Base-by-base conservation (phyloP, 495 filamentous ascomycete species). In the Aspergillus heteromorphus region DNA sequence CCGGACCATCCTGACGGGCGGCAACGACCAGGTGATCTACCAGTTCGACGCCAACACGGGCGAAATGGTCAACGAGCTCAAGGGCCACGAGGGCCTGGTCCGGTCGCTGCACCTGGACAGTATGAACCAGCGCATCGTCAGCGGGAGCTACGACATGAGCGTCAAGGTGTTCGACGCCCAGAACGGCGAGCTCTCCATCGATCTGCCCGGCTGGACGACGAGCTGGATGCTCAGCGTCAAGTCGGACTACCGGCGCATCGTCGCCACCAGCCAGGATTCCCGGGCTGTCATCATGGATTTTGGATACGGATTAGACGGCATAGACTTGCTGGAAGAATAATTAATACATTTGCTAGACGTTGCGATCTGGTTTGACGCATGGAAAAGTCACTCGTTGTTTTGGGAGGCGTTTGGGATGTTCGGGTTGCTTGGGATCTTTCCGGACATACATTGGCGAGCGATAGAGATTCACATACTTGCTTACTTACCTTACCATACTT, bases 181-280 rank as follows among this genome's bases (percentile, higher is more conserved):
- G 43, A 83, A 82, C 4, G 91, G 91, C 25, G 75, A 83, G 43
- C 73, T 85, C 36, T 78, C 89, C 27, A 79, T 91, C 47, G 82
- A 88, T 54, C 88, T 96, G 56, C 87, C 88, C 16, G 84, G 87
- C 50, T 97, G 90, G 89, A 93, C 95, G 36, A 86, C 86, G 14
- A 95, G 90, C 63, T 97, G 95, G 95, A 95, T 97, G 61, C 71
- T 98, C 40, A 89, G 87, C 55, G 93, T 95, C 21, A 96, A 97
- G 73, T 87, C 87, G 29, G 93, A 98, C 67, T 97, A 97, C 66
- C 78, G 92, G 45, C 81, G 93, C 31, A 91, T 98, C 53, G 86
- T 98, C 41, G 89, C 88, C 51, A 95, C 95, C 0, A 92, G 89
- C 40, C 93, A 98, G 70, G 92, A 97, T 62, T 86, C 90, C 9